Base-by-base conservation (phyloP, 2,329 filamentous ascomycete species). In the Chaetomiaceae sp. region DNA sequence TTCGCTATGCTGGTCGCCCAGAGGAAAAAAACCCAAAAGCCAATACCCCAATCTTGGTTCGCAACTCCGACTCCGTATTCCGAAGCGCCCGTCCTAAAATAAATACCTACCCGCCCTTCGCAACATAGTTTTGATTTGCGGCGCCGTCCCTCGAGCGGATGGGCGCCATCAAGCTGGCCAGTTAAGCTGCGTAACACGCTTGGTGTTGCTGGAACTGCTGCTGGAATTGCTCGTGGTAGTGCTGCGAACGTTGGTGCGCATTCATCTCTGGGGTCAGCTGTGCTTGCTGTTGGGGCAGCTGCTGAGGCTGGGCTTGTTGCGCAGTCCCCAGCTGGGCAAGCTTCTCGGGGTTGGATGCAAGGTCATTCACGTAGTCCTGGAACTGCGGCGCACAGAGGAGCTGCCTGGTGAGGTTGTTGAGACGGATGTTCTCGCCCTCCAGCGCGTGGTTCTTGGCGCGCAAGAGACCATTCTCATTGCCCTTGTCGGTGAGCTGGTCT, bases 331-430 rank as follows among this genome's bases (percentile, higher is more conserved):
- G 29, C 37, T 29, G 21, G 37, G 38, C 36, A 6, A 49, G 47
- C 47, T 49, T 49, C 21, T 43, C 5, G 10, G 49, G 49, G 41
- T 40, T 40, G 34, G 34, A 33, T 69, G 81, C 85, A 33, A 90
- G 77, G 47, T 85, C 79, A 63, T 88, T 82, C 40, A 96, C 78
- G 67, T 89, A 91, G 72, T 82, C 86, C 59, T 81, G 90, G 71
- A 97, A 95, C 6, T 89, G 86, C 13, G 89, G 80, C 6, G 89
- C 92, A 5, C 84, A 84, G 16, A 92, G 78, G 25, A 92, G 84
- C 81, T 89, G 89, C 68, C 85, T 86, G n/a, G 86, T 89, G 16
- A 92, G 75, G 60, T 90, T 86, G 8, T 81, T 82, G 48, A 92
- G 75, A 43, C 89, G 88, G 66, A 85, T 85, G 72, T 95, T 95